These are phyloP conservation scores for Geosiphon pyriformis DNA, from an alignment of 192 early-diverging fungal genomes.

Conservation along the genomic window DNA sequence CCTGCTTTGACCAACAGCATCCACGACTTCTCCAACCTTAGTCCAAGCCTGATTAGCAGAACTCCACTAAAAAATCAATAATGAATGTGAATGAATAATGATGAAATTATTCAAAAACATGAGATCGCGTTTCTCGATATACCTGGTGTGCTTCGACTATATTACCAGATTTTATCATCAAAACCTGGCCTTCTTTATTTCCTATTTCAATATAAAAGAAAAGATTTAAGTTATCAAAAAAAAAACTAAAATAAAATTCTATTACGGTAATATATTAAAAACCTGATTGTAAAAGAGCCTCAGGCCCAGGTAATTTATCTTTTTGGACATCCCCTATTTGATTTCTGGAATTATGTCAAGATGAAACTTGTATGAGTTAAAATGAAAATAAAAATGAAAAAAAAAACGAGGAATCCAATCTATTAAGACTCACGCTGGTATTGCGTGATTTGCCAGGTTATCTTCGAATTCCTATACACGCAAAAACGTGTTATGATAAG, in stretches of 20 bases:
- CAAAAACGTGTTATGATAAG: background rate
- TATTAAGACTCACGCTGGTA: conserved; percentile 51
- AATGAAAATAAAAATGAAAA: background rate
- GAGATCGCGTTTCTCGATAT: background rate
- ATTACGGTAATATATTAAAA: background rate
- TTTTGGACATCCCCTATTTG: conserved; percentile 83
- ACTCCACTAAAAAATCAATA: conserved; percentile 56
- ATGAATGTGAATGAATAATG: background rate
- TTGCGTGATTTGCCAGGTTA: conserved; percentile 48
- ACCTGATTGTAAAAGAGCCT: conserved; percentile 65
- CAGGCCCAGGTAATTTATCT: conserved; percentile 70
- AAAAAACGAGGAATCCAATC: background rate
- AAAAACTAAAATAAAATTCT: conserved; percentile 5
- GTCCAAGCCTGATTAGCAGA: conserved; percentile 55
- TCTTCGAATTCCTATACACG: conserved; percentile 43
- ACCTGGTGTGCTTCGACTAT: conserved; percentile 80
- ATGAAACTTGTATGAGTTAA: too few relatives aligned
- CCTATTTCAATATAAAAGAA: conserved; percentile 33
- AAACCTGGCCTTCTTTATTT: conserved; percentile 74
- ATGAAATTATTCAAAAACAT: background rate
- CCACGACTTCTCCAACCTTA: conserved; percentile 92
- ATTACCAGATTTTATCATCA: conserved; percentile 78
- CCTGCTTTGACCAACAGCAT: conserved; percentile 66
- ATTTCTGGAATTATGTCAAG: conserved; percentile 39
- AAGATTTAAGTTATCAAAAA: background rate